These are phyloP conservation scores for Cyclotella sp. DNA, from an alignment of 108 stramenopile genomes.

Conservation along the genomic window DNA sequence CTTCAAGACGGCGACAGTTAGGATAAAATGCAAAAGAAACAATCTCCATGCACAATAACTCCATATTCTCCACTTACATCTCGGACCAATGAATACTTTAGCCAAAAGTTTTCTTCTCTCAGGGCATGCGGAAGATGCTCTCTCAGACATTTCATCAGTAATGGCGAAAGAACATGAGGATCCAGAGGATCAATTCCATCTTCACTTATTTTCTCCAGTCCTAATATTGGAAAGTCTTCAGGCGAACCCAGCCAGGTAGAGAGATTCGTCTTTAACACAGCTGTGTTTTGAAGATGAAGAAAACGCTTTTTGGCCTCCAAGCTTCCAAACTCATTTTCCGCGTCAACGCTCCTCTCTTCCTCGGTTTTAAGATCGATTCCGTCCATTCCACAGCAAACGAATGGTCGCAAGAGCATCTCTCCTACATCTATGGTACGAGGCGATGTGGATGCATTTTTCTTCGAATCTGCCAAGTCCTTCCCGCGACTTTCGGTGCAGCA, in stretches of 20 bases:
- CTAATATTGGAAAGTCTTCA: conserved; percentile 37
- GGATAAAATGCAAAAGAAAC: not conserved
- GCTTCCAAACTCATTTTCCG: not conserved
- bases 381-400: conserved; percentile 22
- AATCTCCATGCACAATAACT: too few relatives aligned
- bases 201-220: conserved; percentile 5
- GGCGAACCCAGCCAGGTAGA: conserved; percentile 36
- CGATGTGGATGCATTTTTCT: not conserved
- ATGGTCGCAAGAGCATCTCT: not conserved
- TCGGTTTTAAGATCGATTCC: not conserved
- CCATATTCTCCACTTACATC: conserved; percentile 23
- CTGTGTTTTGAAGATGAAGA: conserved; percentile 5
- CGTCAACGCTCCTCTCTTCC: not conserved
- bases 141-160: conserved; percentile 60
- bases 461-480: not conserved
- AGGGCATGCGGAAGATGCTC: conserved; percentile 27
- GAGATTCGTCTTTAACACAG: not conserved
- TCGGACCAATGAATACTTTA: conserved; percentile 26
- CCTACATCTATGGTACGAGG: too few relatives aligned
- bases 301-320: conserved; percentile 16
- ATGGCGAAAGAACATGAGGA: conserved; percentile 63
- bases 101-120: conserved; percentile 36
- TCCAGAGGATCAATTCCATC: conserved; percentile 18
- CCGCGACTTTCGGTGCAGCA: not conserved
- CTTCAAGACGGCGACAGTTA: too few relatives aligned